Base-by-base conservation (phyloP, 352 stramenopile genomes). In the Thalassiosira livingstoniorum region DNA sequence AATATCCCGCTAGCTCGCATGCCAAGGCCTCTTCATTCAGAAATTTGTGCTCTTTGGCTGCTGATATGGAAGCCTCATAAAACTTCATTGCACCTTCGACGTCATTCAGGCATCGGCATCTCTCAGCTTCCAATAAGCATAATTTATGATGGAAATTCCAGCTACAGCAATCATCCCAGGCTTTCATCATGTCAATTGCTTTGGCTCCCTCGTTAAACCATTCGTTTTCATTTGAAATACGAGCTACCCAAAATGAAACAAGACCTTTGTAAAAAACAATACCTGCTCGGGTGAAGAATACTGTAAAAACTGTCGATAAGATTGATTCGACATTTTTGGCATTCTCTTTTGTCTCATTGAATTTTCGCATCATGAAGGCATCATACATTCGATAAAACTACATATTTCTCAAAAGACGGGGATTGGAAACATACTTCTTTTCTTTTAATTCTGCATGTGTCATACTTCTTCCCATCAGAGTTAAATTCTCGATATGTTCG, bases 121-220 rank as follows among this genome's bases (percentile, higher is more conserved):
- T 45, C 42, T 85, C 78, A 31, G 78, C 78, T 45, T 85, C 63
- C 0, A 85, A 43, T 27, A 85, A 25, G 42, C 60, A 69, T 0
- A 45, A 35, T 43, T 80, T 81, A 42, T 73, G 47, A 47, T 76
- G 31, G 69, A 85, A 85, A 54, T 82, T 82, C 55, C 61, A 70
- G 1, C 60, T 45, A 25, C 23, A 70, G 13, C 11, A 61, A 18
- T 66, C 35, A 15, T 61, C 47, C 67, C 60, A 83, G 37, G 75
- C 67, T 29, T 78, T 65, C 37, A 83, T 62, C 34, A 11, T 43
- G 23, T 34, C 4, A 15, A 64, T 71, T 21, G 45, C 31, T 29
- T 47, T 42, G 43, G 31, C 7, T 25, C 70, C 70, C 32, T 58
- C 62, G 34, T 54, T 29, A 51, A 18, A 18, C 70, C 70, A 78